Evolutionary conservation across 371 early-diverging fungal genomes (phyloP), one percentile per base, ranked within the genome.

Genomic region (Batkoa obscura): DNA sequence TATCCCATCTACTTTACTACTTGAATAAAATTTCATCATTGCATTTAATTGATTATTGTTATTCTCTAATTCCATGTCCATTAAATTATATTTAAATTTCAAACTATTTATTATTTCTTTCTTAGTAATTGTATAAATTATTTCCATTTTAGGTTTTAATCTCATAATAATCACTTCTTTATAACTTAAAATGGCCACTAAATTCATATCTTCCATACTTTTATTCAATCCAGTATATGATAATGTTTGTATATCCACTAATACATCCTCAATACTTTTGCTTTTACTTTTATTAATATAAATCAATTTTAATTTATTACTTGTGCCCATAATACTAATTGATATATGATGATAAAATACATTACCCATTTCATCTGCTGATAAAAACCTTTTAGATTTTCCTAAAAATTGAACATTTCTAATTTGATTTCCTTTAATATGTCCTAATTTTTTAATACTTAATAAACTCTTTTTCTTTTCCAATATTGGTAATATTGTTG

Each of bases 151-250:
- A 3, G 41, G 54, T n/a, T 52, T 32, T 3, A 47, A 39, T 8
- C 3, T 23, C 9, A 55, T 9, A 12, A 55, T 32, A 2, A 34
- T 54, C 70, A 80, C 79, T 71, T 81, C 82, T 59, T 81, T 79
- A 0, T 83, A 83, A 3, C 84, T 84, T 6, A 80, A 51, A 6
- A 87, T 62, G 1, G 84, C 88, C 0, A 87, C 76, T 34, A 85
- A 71, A 1, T 83, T 77, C 48, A 75, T 75, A 42, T 67, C 66
- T 42, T 87, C 88, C 3, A 78, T 72, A 2, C 71, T 67, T 65
- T 84, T 81, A 9, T 75, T 66, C 6, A 73, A 58, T 47, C 76
- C 78, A 0, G 78, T 76, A 23, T 74, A 69, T 5, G 85, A 80
- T 13, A 85, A 60, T 2, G 82, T 70, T 15, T 76, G 72, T 72